Evolutionary conservation across 306 rosid genomes (phyloP).

Genomic region (Prunus campanulata): DNA sequence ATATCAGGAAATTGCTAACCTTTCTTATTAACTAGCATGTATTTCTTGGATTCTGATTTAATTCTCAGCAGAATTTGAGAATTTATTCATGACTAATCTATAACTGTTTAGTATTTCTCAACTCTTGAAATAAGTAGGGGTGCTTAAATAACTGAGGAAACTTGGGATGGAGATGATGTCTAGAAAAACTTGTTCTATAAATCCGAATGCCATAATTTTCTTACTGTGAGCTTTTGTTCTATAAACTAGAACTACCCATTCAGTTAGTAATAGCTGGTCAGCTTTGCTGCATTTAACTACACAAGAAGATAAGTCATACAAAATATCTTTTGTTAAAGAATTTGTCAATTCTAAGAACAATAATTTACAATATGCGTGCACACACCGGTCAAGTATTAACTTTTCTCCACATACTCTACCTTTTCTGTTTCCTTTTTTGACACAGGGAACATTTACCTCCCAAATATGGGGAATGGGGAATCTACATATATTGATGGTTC

Average conservation of each 20-base stretch:
- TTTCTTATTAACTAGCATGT: background rate
- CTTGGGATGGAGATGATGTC: background rate
- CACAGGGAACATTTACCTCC: constrained; percentile 25
- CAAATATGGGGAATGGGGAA: constrained; percentile 66
- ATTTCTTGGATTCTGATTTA: background rate
- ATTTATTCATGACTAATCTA: background rate
- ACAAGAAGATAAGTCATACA: background rate
- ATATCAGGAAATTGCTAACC: background rate
- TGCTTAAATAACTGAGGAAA: too few relatives aligned
- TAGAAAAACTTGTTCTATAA: background rate
- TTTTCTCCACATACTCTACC: background rate
- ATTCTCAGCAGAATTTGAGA: too few relatives aligned
- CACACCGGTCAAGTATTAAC: background rate
- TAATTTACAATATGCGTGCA: background rate
- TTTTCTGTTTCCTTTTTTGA: constrained; percentile 9
- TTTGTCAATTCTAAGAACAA: background rate
- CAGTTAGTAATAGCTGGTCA: background rate
- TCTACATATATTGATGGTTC: constrained; percentile 41
- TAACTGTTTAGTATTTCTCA: background rate
- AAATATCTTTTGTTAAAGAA: background rate
- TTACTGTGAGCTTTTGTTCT: background rate
- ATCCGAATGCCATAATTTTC: background rate
- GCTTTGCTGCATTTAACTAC: background rate
- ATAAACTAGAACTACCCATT: background rate
- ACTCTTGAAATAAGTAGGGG: too few relatives aligned